Evolutionary conservation across 306 rosid genomes (phyloP), one percentile per base, ranked within the genome.

Genomic region (Cyclanthera cordifolia): DNA sequence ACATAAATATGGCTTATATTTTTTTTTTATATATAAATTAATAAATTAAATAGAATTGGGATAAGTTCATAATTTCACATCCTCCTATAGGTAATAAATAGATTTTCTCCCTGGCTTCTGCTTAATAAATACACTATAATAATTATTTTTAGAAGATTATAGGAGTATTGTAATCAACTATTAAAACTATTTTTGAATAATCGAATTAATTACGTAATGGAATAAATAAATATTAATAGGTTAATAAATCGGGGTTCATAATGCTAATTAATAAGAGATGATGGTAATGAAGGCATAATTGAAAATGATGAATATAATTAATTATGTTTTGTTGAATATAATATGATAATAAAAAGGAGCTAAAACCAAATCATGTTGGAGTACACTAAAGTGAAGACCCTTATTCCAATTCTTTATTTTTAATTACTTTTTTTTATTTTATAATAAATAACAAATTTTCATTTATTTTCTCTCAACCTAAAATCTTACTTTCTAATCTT

Each of bases 351-450:
- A 61, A 61, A 61, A 61, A 59, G 61, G 3, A 25, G 17, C 37
- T 14, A 25, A 55, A 48, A 45, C 49, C 49, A 45, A 45, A 28
- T 24, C 47, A 59, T 59, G 34, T 59, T 32, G 67, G 67, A 59
- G 47, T 59, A 59, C 67, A 59, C 47, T n/a, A 59, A 61, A 61
- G 68, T 37, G 68, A 61, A 34, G 17, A 1, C 51, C 69, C 39
- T 61, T 61, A 61, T 39, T 39, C 13, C 51, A 61, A 61, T 32
- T 32, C 8, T 58, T 58, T 55, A 24, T 55, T 55, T 24, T 59
- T 59, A 30, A 20, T 21, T 21, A 0, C 66, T 21, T 58, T 58
- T 59, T 17, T 48, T 6, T 59, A 21, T 48, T 1, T 59, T 53
- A 10, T 20, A 8, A 52, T 1, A 43, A 43, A 43, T 43, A 34